Evolutionary conservation across 2,329 filamentous ascomycete genomes (phyloP).

Genomic region (Penicillium decumbens): DNA sequence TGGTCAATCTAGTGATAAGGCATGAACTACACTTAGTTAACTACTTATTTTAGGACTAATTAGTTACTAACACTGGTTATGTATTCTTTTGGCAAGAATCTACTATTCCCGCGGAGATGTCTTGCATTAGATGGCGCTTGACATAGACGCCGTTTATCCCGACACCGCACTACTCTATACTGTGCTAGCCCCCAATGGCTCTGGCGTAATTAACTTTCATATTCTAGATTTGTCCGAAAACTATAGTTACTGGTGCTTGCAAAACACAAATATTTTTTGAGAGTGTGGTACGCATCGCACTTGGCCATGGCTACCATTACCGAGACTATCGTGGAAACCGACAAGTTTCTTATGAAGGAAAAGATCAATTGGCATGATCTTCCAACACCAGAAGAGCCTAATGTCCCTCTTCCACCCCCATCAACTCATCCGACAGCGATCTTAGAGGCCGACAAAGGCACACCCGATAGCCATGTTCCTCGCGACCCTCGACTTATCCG

Average conservation of each 20-base stretch:
- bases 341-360: constrained; percentile 18
- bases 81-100: not conserved
- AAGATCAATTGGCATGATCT: constrained; percentile 26
- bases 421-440: constrained; percentile 56
- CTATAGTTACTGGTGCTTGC: not conserved
- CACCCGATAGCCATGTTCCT: constrained; percentile 75
- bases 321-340: constrained; percentile 9
- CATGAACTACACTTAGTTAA: not conserved
- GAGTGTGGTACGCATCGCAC: not conserved
- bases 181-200: not conserved
- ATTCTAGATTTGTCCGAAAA: not conserved
- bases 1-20: not conserved
- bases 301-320: constrained; percentile 27
- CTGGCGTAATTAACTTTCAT: not conserved
- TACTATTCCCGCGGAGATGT: not conserved
- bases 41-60: not conserved
- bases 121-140: not conserved
- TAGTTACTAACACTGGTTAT: not conserved
- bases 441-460: constrained; percentile 71
- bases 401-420: constrained; percentile 66
- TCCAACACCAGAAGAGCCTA: constrained; percentile 21
- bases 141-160: not conserved
- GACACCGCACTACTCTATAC: not conserved
- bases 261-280: not conserved
- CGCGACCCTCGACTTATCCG: constrained; percentile 78